A percentile compares a stretch with the other conserved stretches of the same genome.
Evolutionary conservation across 257 asterid species (phyloP).

Genomic region (Fraxinus pennsylvanica): DNA sequence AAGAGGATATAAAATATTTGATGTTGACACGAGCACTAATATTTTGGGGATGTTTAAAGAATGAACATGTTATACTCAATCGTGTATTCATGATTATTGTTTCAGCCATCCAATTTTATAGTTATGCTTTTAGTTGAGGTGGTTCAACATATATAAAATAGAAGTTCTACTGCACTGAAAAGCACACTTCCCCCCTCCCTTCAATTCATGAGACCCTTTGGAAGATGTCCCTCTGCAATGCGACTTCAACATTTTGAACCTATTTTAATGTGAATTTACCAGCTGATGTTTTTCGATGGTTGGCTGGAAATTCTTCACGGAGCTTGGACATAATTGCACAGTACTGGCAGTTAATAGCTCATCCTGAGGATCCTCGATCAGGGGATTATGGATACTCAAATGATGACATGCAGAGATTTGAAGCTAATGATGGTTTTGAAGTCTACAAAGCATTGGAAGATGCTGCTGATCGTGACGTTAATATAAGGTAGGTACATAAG

Average conservation of each 20-base stretch:
- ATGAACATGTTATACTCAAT: neutral
- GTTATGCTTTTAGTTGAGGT: neutral
- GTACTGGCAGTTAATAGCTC: conserved; percentile 75
- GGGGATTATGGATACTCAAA: conserved; percentile 81
- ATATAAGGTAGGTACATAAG: conserved; percentile 48
- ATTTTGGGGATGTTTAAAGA: neutral
- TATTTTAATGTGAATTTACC: conserved; percentile 30
- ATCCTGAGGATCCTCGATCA: conserved; percentile 68
- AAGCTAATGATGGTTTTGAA: conserved; percentile 62
- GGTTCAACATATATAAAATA: neutral
- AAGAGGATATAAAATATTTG: neutral
- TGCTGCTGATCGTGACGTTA: conserved; percentile 68
- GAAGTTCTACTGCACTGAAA: neutral
- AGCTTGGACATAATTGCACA: conserved; percentile 82
- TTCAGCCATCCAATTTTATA: neutral
- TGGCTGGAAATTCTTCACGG: conserved; percentile 78
- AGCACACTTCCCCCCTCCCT: neutral
- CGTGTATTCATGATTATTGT: neutral
- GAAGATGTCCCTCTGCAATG: neutral
- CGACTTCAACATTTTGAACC: neutral
- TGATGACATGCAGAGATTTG: conserved; percentile 70
- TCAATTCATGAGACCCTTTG: neutral
- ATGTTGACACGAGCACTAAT: neutral
- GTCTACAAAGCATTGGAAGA: conserved; percentile 58
- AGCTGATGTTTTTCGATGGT: conserved; percentile 87